phyloP scores from a whole-genome alignment of 179 eudicot genomes.

The Beta corolliflora region DNA sequence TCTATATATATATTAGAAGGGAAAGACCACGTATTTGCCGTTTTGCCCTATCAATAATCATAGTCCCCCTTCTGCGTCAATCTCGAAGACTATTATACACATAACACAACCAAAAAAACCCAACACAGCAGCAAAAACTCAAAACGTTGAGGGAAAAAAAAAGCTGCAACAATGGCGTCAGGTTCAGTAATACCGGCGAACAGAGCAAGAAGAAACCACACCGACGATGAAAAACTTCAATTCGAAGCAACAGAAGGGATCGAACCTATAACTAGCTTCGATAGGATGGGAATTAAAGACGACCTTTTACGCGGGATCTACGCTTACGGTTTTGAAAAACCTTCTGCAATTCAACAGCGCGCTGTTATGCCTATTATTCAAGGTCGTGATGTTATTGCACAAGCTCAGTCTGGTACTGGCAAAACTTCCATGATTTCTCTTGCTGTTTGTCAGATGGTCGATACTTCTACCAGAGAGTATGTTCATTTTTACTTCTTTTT shows the following conservation, averaged over 20 bases:
- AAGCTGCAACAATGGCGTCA: conserved; percentile 23
- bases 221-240: conserved; percentile 63
- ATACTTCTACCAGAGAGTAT: conserved; percentile 72
- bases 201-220: conserved; percentile 36
- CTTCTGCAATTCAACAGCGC: conserved; percentile 91
- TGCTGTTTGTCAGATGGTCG: conserved; percentile 83
- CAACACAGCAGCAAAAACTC: background rate
- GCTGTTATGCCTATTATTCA: conserved; percentile 77
- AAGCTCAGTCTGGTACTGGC: conserved; percentile 96
- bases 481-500: background rate
- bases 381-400: conserved; percentile 93
- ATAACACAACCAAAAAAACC: background rate
- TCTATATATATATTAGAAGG: no score
- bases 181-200: conserved; percentile 28
- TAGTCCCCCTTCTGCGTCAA: no score
- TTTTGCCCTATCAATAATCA: no score
- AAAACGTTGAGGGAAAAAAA: background rate
- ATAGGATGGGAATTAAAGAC: conserved; percentile 81
- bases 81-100: background rate
- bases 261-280: conserved; percentile 71
- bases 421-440: conserved; percentile 93
- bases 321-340: conserved; percentile 81
- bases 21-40: no score
- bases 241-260: conserved; percentile 76
- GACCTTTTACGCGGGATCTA: conserved; percentile 71